Conservation (phyloP, 352 stramenopile species). For the Globisporangium irregulare region DNA sequence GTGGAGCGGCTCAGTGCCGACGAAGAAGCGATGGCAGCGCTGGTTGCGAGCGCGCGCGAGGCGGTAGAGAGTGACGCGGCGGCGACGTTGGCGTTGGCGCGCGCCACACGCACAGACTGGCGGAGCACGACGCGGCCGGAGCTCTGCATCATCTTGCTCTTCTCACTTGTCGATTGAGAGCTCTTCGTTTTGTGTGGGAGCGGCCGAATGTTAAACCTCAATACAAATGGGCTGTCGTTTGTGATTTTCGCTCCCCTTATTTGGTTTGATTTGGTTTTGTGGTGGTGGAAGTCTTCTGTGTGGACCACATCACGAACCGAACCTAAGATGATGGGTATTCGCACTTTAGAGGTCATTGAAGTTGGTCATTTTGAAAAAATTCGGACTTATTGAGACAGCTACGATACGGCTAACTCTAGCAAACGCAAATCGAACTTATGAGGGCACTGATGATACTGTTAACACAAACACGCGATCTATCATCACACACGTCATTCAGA, state of each 20-base stretch:
- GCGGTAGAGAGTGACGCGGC: slow-evolving; percentile 16
- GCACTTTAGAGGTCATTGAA: neutral
- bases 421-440: neutral
- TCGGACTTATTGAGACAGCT: neutral
- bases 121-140: slow-evolving; percentile 28
- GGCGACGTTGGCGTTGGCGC: slow-evolving; percentile 21
- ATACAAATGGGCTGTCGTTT: too few species aligned
- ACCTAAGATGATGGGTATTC: neutral
- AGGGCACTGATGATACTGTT: neutral
- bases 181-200: neutral
- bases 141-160: slow-evolving; percentile 24
- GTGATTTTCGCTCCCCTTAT: neutral
- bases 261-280: neutral
- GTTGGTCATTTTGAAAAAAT: neutral
- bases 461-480: neutral
- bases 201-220: neutral
- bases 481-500: neutral
- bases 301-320: neutral
- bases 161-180: neutral
- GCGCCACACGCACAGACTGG: slow-evolving; percentile 20
- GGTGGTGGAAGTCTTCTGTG: neutral
- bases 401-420: neutral
- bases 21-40: neutral
- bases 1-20: slow-evolving; percentile 6
- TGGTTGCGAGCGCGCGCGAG: slow-evolving; percentile 5